A percentile compares a stretch with the other conserved stretches of the same genome.
These are phyloP conservation scores for Naematelia encephala DNA, from an alignment of 768 basidiomycete species.

Conservation along the genomic window DNA sequence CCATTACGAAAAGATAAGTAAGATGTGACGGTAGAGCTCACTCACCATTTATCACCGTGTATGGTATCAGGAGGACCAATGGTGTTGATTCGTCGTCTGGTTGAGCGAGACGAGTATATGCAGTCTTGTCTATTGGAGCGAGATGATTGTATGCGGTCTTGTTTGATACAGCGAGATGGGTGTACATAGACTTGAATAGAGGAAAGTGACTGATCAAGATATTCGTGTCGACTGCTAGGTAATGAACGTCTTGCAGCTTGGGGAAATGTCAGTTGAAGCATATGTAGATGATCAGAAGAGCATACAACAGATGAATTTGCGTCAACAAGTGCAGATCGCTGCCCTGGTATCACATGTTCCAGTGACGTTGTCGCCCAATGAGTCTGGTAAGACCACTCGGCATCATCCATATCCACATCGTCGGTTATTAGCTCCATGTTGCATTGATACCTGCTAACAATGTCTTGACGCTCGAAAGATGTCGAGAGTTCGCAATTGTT, in stretches of 20 bases:
- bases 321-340: not conserved
- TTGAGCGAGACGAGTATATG: conserved; percentile 3
- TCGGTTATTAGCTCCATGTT: not conserved
- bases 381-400: not conserved
- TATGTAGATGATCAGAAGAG: not conserved
- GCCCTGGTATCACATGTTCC: not conserved
- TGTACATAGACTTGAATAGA: conserved; percentile 16
- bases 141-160: conserved; percentile 12
- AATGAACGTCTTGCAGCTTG: not conserved
- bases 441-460: not conserved
- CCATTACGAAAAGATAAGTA: not conserved
- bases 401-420: conserved; percentile 20
- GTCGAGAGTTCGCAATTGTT: not conserved
- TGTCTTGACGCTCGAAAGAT: no score
- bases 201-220: conserved; percentile 29
- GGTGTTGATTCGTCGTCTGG: conserved; percentile 1
- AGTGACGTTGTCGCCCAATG: not conserved
- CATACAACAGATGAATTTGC: not conserved
- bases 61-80: conserved; percentile 27
- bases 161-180: conserved; percentile 3
- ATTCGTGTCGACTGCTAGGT: conserved; percentile 39
- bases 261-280: not conserved
- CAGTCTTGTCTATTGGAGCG: conserved; percentile 6
- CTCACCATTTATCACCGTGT: conserved; percentile 36
- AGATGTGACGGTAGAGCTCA: not conserved